A percentile compares a stretch with the other conserved stretches of the same genome.
Evolutionary conservation across 495 filamentous ascomycete genomes (phyloP).

Genomic region (Elasticomyces elasticus): DNA sequence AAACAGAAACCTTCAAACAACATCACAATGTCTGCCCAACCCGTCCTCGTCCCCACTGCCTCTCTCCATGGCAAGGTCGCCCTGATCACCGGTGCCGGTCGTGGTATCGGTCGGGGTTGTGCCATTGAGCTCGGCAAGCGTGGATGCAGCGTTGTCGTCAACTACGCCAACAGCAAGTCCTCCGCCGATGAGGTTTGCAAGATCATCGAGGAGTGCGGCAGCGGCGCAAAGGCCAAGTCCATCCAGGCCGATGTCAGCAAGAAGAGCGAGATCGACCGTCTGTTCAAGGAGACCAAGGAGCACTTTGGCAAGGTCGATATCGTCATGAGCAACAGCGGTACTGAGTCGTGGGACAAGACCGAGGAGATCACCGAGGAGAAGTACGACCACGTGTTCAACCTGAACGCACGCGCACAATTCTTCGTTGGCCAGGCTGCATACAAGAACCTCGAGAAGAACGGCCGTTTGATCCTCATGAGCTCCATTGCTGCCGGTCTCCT

Average conservation of each 20-base stretch:
- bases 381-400: slow-evolving; percentile 64
- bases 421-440: slow-evolving; percentile 72
- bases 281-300: slow-evolving; percentile 55
- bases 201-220: slow-evolving; percentile 50
- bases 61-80: slow-evolving; percentile 58
- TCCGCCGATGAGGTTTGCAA: slow-evolving; percentile 54
- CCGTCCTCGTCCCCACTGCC: slow-evolving; percentile 29
- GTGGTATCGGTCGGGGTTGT: slow-evolving; percentile 63
- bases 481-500: slow-evolving; percentile 44
- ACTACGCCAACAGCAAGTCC: slow-evolving; percentile 57
- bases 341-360: slow-evolving; percentile 51
- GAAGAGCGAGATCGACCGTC: slow-evolving; percentile 49
- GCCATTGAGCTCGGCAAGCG: slow-evolving; percentile 66
- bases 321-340: slow-evolving; percentile 61
- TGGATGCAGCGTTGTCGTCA: slow-evolving; percentile 63
- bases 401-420: slow-evolving; percentile 73
- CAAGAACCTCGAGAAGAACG: slow-evolving; percentile 56
- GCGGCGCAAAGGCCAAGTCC: slow-evolving; percentile 45
- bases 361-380: slow-evolving; percentile 64
- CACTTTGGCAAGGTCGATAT: slow-evolving; percentile 65
- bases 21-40: slow-evolving; percentile 5
- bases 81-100: slow-evolving; percentile 60
- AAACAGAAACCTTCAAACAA: not conserved
- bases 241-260: slow-evolving; percentile 69
- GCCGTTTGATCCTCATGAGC: slow-evolving; percentile 56